A percentile compares a stretch with the other conserved stretches of the same genome.
Evolutionary conservation across 305 asterid species (phyloP).

Genomic region (Fraxinus nigra): DNA sequence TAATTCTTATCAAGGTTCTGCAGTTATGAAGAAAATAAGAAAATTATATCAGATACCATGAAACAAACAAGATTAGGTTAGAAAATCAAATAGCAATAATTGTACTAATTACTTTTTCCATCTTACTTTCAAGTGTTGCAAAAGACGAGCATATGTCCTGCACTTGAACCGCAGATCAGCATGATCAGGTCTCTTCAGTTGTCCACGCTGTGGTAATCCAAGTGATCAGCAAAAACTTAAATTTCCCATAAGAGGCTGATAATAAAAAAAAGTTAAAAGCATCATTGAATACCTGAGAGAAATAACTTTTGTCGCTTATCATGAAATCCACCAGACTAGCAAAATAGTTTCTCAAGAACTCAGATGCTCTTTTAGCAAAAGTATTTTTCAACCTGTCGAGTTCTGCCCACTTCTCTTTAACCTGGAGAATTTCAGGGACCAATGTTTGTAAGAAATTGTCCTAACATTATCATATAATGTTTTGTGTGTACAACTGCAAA

Average conservation of each 20-base stretch:
- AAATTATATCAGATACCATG: not conserved
- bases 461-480: constrained; percentile 13
- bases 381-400: constrained; percentile 77
- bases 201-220: constrained; percentile 83
- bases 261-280: constrained; percentile 19
- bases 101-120: constrained; percentile 9
- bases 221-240: constrained; percentile 24
- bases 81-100: constrained; percentile 23
- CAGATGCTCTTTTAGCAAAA: constrained; percentile 93
- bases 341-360: constrained; percentile 87
- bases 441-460: constrained; percentile 18
- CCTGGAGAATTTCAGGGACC: constrained; percentile 50
- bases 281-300: constrained; percentile 75
- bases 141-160: constrained; percentile 98
- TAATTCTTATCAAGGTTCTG: constrained; percentile 97
- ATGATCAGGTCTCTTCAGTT: constrained; percentile 97
- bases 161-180: constrained; percentile 97
- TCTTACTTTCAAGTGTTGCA: constrained; percentile 92
- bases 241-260: constrained; percentile 3
- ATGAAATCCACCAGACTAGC: constrained; percentile 98
- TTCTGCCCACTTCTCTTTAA: constrained; percentile 89
- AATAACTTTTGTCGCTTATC: constrained; percentile 95
- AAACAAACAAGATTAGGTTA: constrained; percentile 10
- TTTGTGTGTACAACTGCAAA: not conserved
- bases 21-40: constrained; percentile 21